phyloP scores from a whole-genome alignment of 2,329 filamentous ascomycete genomes.

The Diaporthe destruens region DNA sequence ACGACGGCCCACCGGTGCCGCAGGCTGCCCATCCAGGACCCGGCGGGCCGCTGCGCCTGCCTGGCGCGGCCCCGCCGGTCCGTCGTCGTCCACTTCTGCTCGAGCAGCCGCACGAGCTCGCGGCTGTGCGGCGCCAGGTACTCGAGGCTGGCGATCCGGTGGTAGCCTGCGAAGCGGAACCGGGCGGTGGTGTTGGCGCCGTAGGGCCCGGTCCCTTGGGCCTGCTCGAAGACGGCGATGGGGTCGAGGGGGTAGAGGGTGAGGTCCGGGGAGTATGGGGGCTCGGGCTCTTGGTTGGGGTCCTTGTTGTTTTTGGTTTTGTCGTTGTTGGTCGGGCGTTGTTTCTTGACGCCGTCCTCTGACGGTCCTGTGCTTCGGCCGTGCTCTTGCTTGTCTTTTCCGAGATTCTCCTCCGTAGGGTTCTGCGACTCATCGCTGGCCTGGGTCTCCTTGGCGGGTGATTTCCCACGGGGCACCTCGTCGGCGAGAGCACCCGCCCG shows the following conservation, averaged over 20 bases:
- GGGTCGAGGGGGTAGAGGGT: background rate
- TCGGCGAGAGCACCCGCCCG: background rate
- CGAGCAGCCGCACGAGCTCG: constrained; percentile 2
- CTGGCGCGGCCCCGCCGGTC: background rate
- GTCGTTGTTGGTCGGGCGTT: background rate
- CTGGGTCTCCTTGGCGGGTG: background rate
- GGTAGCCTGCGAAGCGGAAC: constrained; percentile 10
- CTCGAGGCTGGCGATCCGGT: constrained; percentile 17
- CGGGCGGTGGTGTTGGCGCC: too few relatives aligned
- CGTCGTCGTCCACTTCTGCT: constrained; percentile 4
- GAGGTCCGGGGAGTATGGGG: background rate
- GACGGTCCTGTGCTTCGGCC: too few relatives aligned
- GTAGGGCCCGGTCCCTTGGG: too few relatives aligned
- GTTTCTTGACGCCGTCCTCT: background rate
- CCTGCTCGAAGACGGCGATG: constrained; percentile 3
- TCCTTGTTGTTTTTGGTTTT: too few relatives aligned
- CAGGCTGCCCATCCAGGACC: background rate
- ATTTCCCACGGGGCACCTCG: background rate
- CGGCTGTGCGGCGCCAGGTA: background rate
- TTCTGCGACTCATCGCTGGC: background rate
- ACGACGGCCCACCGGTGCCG: background rate
- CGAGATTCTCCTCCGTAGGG: background rate
- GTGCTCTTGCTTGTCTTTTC: background rate
- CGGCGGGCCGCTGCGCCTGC: background rate
- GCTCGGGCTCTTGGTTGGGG: background rate